Conservation (phyloP, 805 yeast species). For the Brettanomyces custersianus region DNA sequence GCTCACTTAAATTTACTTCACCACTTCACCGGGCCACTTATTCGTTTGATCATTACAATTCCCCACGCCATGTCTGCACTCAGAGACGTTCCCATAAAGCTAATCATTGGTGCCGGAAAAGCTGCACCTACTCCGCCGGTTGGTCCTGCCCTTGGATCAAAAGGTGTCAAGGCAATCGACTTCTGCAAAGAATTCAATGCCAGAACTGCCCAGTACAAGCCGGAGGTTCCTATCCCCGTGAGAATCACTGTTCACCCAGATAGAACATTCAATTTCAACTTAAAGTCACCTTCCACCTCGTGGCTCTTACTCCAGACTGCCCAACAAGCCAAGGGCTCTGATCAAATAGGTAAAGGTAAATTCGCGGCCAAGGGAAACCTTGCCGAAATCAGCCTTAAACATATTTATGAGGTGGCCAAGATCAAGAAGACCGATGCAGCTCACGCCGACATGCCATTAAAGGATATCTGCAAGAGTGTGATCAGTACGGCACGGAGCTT, state of each 20-base stretch:
- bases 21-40: too few species aligned
- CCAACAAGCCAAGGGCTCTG: slow-evolving; percentile 71
- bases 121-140: slow-evolving; percentile 99
- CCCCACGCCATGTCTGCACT: slow-evolving; percentile 13
- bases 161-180: slow-evolving; percentile 97
- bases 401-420: slow-evolving; percentile 89
- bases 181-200: slow-evolving; percentile 98
- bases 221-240: slow-evolving; percentile 88
- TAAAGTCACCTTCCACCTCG: slow-evolving; percentile 88
- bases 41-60: not conserved
- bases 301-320: slow-evolving; percentile 80
- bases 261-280: slow-evolving; percentile 75
- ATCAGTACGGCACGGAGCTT: slow-evolving; percentile 83
- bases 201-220: slow-evolving; percentile 76
- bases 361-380: slow-evolving; percentile 23
- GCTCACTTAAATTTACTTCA: too few species aligned
- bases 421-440: slow-evolving; percentile 81
- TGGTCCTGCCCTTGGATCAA: slow-evolving; percentile 97
- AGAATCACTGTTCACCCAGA: slow-evolving; percentile 84
- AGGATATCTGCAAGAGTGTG: slow-evolving; percentile 72
- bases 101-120: slow-evolving; percentile 93
- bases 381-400: slow-evolving; percentile 60
- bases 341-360: slow-evolving; percentile 60
- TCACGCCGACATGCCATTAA: slow-evolving; percentile 61
- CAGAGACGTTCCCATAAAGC: slow-evolving; percentile 68